Base-by-base conservation (phyloP, 2,329 filamentous ascomycete genomes). In the Ophiostoma perfectum region DNA sequence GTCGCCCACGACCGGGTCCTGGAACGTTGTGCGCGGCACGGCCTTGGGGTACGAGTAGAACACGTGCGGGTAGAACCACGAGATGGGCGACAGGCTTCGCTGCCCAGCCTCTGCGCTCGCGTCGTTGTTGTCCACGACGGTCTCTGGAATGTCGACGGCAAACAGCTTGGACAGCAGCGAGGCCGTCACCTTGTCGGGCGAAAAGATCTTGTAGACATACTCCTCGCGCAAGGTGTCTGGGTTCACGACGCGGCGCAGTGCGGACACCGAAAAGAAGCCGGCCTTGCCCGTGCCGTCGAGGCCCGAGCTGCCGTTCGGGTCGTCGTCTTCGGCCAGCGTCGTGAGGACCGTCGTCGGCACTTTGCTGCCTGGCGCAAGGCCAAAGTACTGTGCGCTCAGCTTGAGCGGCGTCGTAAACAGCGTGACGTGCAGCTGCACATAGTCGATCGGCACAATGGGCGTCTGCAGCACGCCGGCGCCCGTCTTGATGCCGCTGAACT, bases 1-100 rank as follows among this genome's bases (percentile, higher is more conserved):
- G 6, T 84, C 78, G 5, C 86, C 88, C 3, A 97, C 76, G 71
- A 88, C 81, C 3, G 89, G 86, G 70, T 95, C 90, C 73, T 97
- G 92, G 77, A 98, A 99, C 0, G 90, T 93, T 0, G 93, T 88
- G 0, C 93, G 85, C 0, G 94, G 94, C n/a, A 88, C 86, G 73
- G 92, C 86, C 71, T 92, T 88, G 0, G 95, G 95, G 77, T 98
- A 99, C 0, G 90, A 88, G 72, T 94, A 78, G 86, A 96, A 98
- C 47, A 86, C 80, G 71, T 93, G 88, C 14, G 91, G 85, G 72
- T 92, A 82, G 71, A 88, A 88, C 93, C 93, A 96, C 14, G 89
- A 88, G 42, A 96, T 84, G 27, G 79, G 78, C 3, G 60, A 36
- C 18, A 27, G 4, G 9, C 16, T n/a, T 0, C 72, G 9, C 9